A percentile compares a stretch with the other conserved stretches of the same genome.
Evolutionary conservation across 306 rosid species (phyloP).

Genomic region (Cotoneaster glaucophyllus): DNA sequence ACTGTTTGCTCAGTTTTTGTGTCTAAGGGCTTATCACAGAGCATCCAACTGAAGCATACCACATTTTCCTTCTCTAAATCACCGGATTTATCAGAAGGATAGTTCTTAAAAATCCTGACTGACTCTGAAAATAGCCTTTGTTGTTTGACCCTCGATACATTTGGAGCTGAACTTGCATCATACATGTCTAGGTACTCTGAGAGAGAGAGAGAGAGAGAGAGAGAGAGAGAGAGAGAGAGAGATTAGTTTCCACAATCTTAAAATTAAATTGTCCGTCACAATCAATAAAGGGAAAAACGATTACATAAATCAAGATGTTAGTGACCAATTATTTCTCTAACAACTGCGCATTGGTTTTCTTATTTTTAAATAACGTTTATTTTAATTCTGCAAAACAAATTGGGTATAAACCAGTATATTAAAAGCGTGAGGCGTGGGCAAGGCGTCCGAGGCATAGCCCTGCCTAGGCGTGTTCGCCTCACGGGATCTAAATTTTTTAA

Average conservation of each 20-base stretch:
- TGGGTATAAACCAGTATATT: neutral
- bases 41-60: slow-evolving; percentile 93
- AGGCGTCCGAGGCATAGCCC: too few species aligned
- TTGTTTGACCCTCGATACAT: slow-evolving; percentile 62
- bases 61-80: slow-evolving; percentile 83
- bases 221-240: neutral
- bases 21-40: slow-evolving; percentile 84
- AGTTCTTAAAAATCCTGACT: slow-evolving; percentile 72
- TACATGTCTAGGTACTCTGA: slow-evolving; percentile 83
- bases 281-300: neutral
- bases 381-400: neutral
- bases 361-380: neutral
- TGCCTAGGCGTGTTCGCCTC: too few species aligned
- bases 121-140: slow-evolving; percentile 81
- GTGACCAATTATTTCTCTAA: neutral
- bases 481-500: too few species aligned
- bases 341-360: neutral
- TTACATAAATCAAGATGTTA: too few species aligned
- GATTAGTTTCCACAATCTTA: neutral
- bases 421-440: too few species aligned
- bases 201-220: neutral
- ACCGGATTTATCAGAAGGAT: slow-evolving; percentile 79
- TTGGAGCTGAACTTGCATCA: slow-evolving; percentile 64
- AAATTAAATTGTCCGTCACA: too few species aligned
- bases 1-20: slow-evolving; percentile 70